Percentiles rank a stretch among this genome's conserved stretches.
These are phyloP conservation scores for Penicillium corylophilum DNA, from an alignment of 2,329 filamentous ascomycete genomes.

Conservation along the genomic window DNA sequence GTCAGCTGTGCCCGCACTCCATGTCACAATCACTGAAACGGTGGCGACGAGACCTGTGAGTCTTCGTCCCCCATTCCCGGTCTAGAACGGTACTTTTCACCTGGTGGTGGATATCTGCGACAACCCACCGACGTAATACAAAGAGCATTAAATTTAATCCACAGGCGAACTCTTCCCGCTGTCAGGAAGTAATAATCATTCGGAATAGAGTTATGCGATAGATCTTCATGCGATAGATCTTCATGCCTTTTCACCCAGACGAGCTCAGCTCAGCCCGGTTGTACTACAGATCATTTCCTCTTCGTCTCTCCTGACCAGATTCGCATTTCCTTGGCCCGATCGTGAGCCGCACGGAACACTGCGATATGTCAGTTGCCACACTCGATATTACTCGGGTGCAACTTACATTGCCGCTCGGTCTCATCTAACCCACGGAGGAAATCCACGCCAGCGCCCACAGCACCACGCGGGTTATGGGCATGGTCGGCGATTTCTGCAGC, in stretches of 20 bases:
- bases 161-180: neutral
- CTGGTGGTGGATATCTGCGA: neutral
- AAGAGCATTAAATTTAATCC: neutral
- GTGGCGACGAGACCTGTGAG: neutral
- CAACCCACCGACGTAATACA: neutral
- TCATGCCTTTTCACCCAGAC: slow-evolving; percentile 8
- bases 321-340: slow-evolving; percentile 67
- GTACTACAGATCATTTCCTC: slow-evolving; percentile 34
- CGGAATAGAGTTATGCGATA: neutral
- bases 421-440: slow-evolving; percentile 88
- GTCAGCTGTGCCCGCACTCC: neutral
- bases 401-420: slow-evolving; percentile 69
- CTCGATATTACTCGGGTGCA: neutral
- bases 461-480: slow-evolving; percentile 78
- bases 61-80: neutral
- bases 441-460: slow-evolving; percentile 66
- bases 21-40: neutral
- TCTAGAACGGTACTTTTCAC: neutral
- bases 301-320: slow-evolving; percentile 68
- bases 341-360: slow-evolving; percentile 73
- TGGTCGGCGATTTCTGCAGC: slow-evolving; percentile 83
- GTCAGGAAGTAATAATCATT: neutral
- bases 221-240: no score
- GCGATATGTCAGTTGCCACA: slow-evolving; percentile 16
- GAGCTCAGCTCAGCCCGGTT: slow-evolving; percentile 29